Conservation (phyloP, 441 rosid genomes). For the Gossypium schwendimanii region DNA sequence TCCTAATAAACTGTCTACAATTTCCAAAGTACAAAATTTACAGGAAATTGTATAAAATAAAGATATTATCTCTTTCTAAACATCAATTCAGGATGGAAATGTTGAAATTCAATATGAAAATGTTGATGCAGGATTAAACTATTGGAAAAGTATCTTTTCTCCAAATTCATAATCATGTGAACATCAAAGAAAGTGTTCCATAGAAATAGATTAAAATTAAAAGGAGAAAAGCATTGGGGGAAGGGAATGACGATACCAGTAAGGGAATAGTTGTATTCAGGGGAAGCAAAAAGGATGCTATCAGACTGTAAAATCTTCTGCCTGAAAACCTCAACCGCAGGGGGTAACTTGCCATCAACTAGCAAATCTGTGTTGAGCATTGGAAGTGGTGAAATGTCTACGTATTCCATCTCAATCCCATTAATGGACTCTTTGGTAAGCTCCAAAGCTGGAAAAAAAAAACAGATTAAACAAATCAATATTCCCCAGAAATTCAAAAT, state of each 20-base stretch:
- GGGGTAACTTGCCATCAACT: constrained; percentile 48
- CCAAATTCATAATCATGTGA: neutral
- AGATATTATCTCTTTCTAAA: too few relatives aligned
- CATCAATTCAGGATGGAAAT: too few relatives aligned
- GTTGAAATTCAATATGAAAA: too few relatives aligned
- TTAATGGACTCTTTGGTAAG: constrained; percentile 37
- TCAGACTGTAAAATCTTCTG: constrained; percentile 50
- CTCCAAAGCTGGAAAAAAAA: constrained; percentile 35
- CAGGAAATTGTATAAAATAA: too few relatives aligned
- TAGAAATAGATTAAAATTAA: neutral
- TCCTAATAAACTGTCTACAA: too few relatives aligned
- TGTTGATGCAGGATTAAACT: too few relatives aligned
- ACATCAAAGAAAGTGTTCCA: neutral
- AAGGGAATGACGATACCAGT: constrained; percentile 30
- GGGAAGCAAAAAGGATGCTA: constrained; percentile 58
- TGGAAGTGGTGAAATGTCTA: constrained; percentile 64
- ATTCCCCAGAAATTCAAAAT: neutral
- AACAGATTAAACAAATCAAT: neutral
- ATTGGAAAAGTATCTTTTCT: neutral
- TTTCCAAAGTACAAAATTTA: too few relatives aligned
- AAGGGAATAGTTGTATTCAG: constrained; percentile 70
- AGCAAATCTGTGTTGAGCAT: constrained; percentile 71
- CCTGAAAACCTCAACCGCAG: constrained; percentile 59
- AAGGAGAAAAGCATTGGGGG: neutral
- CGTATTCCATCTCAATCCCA: constrained; percentile 50